Evolutionary conservation across 2,329 filamentous ascomycete genomes (phyloP), one percentile per base, ranked within the genome.

Genomic region (Alternaria sp.): DNA sequence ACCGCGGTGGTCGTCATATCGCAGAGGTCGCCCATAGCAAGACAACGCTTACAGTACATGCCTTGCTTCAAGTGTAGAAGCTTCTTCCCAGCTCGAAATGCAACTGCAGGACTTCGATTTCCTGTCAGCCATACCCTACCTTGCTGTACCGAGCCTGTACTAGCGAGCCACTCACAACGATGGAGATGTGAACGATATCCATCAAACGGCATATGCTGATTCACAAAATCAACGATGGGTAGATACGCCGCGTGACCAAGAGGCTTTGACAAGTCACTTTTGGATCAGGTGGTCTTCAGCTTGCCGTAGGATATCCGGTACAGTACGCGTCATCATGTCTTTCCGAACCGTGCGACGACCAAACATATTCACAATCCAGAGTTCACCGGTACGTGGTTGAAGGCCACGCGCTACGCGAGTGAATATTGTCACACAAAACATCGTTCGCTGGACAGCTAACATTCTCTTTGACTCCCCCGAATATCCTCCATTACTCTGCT

Each of bases 401-500:
- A 23, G 1, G 19, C 19, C 28, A 23, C 9, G 36, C n/a, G 21
- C 19, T 23, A 19, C 13, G 19, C 19, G 28, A 36, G 23, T 3
- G 17, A 17, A 12, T 23, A 11, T 10, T 3, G 3, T 23, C 49
- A 36, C 30, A 36, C 30, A 10, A 28, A 28, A 0, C 6, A 7
- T 7, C 13, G 19, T 52, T 40, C 7, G 30, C 13, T 25, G 28
- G 2, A n/a, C 26, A 40, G 28, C 9, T 40, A 2, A 13, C 19
- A 0, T 0, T 0, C 2, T 17, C 17, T 25, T 3, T 52, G 6
- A 25, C 19, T n/a, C n/a, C n/a, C n/a, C n/a, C n/a, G n/a, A n/a
- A n/a, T n/a, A n/a, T n/a, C n/a, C n/a, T n/a, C n/a, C n/a, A n/a
- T n/a, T n/a, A n/a, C n/a, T n/a, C n/a, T n/a, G n/a, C n/a, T n/a